Conservation (phyloP, 2,329 filamentous ascomycete genomes). For the Monilinia vaccinii-corymbosi region DNA sequence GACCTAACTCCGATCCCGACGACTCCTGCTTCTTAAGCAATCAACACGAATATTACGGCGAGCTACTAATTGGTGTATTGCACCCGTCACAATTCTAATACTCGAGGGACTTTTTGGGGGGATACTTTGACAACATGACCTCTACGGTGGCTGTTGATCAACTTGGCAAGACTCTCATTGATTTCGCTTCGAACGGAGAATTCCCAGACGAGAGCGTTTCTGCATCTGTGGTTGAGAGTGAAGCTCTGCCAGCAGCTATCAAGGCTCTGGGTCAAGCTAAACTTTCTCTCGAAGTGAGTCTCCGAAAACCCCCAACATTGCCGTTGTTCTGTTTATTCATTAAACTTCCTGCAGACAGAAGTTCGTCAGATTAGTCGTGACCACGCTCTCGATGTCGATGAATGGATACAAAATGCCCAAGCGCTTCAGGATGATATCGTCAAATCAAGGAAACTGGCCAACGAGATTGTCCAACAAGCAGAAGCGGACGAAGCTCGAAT, state of each 20-base stretch:
- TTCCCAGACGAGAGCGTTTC: constrained; percentile 40
- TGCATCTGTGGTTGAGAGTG: constrained; percentile 18
- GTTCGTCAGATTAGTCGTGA: constrained; percentile 70
- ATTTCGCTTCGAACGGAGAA: constrained; percentile 44
- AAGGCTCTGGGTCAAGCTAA: constrained; percentile 36
- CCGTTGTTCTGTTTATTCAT: constrained; percentile 7
- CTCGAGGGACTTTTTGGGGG: background rate
- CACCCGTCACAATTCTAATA: background rate
- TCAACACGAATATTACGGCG: background rate
- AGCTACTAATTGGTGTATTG: background rate
- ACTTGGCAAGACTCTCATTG: constrained; percentile 52
- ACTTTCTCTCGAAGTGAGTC: constrained; percentile 36
- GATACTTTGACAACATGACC: constrained; percentile 20
- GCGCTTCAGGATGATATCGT: constrained; percentile 79
- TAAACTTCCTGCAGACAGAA: constrained; percentile 35
- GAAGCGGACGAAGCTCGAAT: constrained; percentile 50
- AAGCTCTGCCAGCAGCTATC: constrained; percentile 35
- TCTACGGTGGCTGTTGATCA: constrained; percentile 12
- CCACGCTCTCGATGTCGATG: constrained; percentile 68
- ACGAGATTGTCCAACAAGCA: constrained; percentile 70
- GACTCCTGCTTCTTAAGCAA: too few relatives aligned
- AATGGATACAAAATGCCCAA: constrained; percentile 80
- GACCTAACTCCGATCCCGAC: too few relatives aligned
- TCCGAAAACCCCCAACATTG: background rate
- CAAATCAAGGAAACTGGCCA: constrained; percentile 67